These are phyloP conservation scores for Cryptococcus sp. DNA, from an alignment of 1,284 basidiomycete species.

Conservation along the genomic window DNA sequence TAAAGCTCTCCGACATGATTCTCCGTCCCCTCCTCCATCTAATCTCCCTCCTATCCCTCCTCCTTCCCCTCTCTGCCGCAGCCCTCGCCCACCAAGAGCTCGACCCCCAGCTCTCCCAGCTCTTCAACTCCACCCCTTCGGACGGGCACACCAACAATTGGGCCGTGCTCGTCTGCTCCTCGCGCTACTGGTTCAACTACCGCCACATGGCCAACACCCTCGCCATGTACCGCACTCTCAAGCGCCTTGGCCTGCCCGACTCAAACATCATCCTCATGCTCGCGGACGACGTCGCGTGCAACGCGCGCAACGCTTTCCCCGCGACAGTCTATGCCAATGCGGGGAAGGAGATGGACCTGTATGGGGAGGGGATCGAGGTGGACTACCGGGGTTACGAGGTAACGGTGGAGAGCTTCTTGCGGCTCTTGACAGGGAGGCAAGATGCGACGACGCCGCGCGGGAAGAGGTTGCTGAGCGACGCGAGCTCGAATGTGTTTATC, in stretches of 20 bases:
- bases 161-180: constrained; percentile 94
- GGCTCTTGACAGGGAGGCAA: constrained; percentile 70
- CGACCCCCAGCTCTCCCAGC: constrained; percentile 18
- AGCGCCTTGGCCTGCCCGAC: constrained; percentile 95
- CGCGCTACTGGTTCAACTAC: constrained; percentile 98
- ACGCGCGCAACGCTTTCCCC: constrained; percentile 85
- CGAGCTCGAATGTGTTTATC: constrained; percentile 90
- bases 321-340: constrained; percentile 85
- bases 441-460: constrained; percentile 70
- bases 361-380: constrained; percentile 94
- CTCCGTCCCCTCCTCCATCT: not conserved
- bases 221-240: constrained; percentile 98
- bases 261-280: constrained; percentile 99
- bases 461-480: constrained; percentile 86
- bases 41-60: not conserved
- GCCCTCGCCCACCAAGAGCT: constrained; percentile 8
- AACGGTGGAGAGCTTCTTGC: constrained; percentile 91
- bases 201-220: constrained; percentile 96
- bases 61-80: not conserved
- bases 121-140: constrained; percentile 18
- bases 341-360: constrained; percentile 77
- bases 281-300: constrained; percentile 94
- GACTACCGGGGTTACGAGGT: constrained; percentile 98
- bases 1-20: not conserved
- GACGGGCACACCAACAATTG: constrained; percentile 86